Evolutionary conservation across 257 asterid genomes (phyloP), one percentile per base, ranked within the genome.

Genomic region (Penstemon davidsonii): DNA sequence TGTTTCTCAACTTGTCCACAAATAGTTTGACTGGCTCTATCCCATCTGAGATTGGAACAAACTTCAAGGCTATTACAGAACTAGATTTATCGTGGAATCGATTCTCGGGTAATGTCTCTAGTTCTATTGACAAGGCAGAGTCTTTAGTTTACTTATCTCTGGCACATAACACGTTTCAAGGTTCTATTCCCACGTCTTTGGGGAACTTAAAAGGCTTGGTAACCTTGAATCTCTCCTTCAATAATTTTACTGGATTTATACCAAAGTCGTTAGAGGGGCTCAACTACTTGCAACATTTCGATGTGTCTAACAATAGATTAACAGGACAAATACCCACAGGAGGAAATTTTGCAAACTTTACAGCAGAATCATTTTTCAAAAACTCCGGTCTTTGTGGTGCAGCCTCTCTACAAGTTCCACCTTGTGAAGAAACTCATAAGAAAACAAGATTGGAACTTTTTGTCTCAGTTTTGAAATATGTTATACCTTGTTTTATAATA

Each of bases 281-380:
- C 3, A 11, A 12, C 2, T 12, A n/a, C 15, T 49, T 68, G 33
- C 15, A 11, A 5, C 33, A 42, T 36, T 60, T 68, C 9, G 59
- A 68, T 56, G 13, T 68, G 12, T 68, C 65, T 19, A 39, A 54
- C 47, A 59, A 59, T 39, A 3, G 42, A 37, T 59, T 59, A 59
- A 59, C 11, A 5, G 64, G 64, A 9, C 47, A 59, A 8, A 59
- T 59, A 42, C 81, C 78, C 5, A 13, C 53, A 0, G 54, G 60
- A 53, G 84, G 81, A 60, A 68, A 78, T 6, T 79, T 79, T 45
- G 11, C 4, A n/a, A 75, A 75, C 64, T 79, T 79, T 55, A 75
- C 76, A 3, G 15, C 11, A 15, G 69, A 67, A 18, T 71, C 67
- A 37, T 79, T 25, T 25, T 25, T 25, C 2, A 25, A 25, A 25